phyloP scores from a whole-genome alignment of 176 grass and related monocot genomes.

The Musa acuminata region DNA sequence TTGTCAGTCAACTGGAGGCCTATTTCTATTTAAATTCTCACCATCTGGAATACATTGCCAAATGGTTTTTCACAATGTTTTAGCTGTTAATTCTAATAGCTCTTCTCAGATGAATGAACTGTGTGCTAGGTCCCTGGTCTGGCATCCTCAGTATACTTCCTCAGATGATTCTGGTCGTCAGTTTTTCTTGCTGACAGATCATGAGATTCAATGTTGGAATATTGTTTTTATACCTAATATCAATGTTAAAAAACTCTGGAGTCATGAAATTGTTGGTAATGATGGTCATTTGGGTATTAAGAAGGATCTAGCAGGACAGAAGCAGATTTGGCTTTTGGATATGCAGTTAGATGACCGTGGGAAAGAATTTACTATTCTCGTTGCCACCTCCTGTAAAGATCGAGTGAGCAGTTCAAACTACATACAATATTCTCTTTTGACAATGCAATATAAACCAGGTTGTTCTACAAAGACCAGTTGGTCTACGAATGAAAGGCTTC shows the following conservation, averaged over 20 bases:
- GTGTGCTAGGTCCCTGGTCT: conserved; percentile 53
- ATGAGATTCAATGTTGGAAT: conserved; percentile 77
- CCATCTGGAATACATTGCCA: conserved; percentile 38
- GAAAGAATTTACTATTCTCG: conserved; percentile 77
- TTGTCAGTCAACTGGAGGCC: conserved; percentile 42
- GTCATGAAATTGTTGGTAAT: conserved; percentile 66
- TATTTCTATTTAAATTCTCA: conserved; percentile 62
- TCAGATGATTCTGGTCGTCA: conserved; percentile 35
- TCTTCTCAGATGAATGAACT: conserved; percentile 39
- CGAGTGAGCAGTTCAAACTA: conserved; percentile 91
- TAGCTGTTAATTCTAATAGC: conserved; percentile 22
- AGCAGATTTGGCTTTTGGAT: conserved; percentile 97
- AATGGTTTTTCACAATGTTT: conserved; percentile 35
- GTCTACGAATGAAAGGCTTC: conserved; percentile 49
- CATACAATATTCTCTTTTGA: conserved; percentile 87
- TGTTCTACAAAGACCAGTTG: conserved; percentile 43
- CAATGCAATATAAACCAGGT: conserved; percentile 67
- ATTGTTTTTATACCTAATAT: conserved; percentile 40
- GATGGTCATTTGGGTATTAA: conserved; percentile 84
- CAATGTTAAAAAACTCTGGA: conserved; percentile 49
- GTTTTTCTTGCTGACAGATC: conserved; percentile 75
- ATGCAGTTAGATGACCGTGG: conserved; percentile 76
- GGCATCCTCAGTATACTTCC: conserved; percentile 45
- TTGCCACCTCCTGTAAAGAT: conserved; percentile 99
- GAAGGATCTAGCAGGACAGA: conserved; percentile 95